Evolutionary conservation across 169 alveolate species (phyloP), one percentile per base, ranked within the genome.

Genomic region (Eimeria praecox): DNA sequence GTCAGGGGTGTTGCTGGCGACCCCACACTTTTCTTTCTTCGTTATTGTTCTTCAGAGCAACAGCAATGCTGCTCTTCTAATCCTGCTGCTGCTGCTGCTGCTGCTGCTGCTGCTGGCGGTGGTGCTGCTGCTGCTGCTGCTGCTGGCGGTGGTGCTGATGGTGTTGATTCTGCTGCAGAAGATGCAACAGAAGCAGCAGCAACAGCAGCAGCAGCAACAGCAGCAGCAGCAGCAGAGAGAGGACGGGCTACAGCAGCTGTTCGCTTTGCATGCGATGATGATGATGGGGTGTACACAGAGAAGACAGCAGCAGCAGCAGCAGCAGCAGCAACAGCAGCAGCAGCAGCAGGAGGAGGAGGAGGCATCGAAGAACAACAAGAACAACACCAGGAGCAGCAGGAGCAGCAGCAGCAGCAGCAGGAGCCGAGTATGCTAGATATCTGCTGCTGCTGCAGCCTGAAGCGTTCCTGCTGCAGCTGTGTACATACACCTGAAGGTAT

Each of bases 391-490:
- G n/a, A n/a, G n/a, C n/a, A n/a, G n/a, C n/a, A n/a, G n/a, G n/a
- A n/a, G n/a, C n/a, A n/a, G n/a, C n/a, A n/a, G n/a, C n/a, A n/a
- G n/a, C n/a, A n/a, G n/a, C n/a, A n/a, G n/a, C n/a, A n/a, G n/a
- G n/a, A n/a, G n/a, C n/a, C n/a, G n/a, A n/a, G n/a, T n/a, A n/a
- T n/a, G n/a, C n/a, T n/a, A n/a, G n/a, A n/a, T n/a, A n/a, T n/a
- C n/a, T n/a, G n/a, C n/a, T n/a, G n/a, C n/a, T n/a, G n/a, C n/a
- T n/a, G n/a, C n/a, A n/a, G n/a, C n/a, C n/a, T n/a, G n/a, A n/a
- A n/a, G n/a, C n/a, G n/a, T n/a, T n/a, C n/a, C n/a, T n/a, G n/a
- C 49, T 92, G 95, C 83, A 38, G 85, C 54, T 92, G 95, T 46
- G 27, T 38, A 24, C 20, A 10, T 12, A 92, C 92, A 27, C 40